Evolutionary conservation across 768 basidiomycete genomes (phyloP), one percentile per base, ranked within the genome.

Genomic region (Calvatia gigantea): DNA sequence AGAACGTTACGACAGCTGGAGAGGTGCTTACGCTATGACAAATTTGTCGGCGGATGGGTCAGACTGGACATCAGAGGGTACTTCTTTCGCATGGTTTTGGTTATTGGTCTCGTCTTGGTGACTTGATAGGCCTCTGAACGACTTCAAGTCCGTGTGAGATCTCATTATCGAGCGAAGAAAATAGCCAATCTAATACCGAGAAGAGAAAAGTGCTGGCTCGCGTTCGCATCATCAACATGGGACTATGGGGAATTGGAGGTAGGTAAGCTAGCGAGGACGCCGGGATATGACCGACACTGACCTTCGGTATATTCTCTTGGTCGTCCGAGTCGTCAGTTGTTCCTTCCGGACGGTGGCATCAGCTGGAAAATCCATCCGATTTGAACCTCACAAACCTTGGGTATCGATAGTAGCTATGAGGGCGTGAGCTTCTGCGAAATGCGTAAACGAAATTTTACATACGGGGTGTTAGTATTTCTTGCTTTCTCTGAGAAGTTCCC

Each of bases 1-100:
- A 28, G 11, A 29, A 4, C n/a, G 5, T 38, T 3, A 8, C 14
- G 3, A n/a, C 8, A 23, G 8, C 17, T 19, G 11, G 37, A 7
- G 15, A 1, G 6, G 11, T 29, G 41, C 51, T 52, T 19, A 52
- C 54, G 54, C 54, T 41, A 56, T 56, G 2, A 48, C 41, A 15
- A 56, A 56, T 49, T 32, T 56, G 4, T 49, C 46, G 29, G 38
- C 8, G 1, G 14, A 11, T 2, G 23, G 8, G n/a, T 38, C 35
- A 4, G 12, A 25, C 12, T 42, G 51, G 5, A 9, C 17, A 6
- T 33, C 51, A 7, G n/a, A 9, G 21, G 28, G 19, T 1, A 17
- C 7, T 17, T 52, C 51, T 32, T 43, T 42, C 19, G 29, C 17
- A 4, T 33, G 46, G 32, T 17, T 6, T 32, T 7, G 17, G n/a